Base-by-base conservation (phyloP, 2,329 filamentous ascomycete genomes). In the Colletotrichum trifolii region DNA sequence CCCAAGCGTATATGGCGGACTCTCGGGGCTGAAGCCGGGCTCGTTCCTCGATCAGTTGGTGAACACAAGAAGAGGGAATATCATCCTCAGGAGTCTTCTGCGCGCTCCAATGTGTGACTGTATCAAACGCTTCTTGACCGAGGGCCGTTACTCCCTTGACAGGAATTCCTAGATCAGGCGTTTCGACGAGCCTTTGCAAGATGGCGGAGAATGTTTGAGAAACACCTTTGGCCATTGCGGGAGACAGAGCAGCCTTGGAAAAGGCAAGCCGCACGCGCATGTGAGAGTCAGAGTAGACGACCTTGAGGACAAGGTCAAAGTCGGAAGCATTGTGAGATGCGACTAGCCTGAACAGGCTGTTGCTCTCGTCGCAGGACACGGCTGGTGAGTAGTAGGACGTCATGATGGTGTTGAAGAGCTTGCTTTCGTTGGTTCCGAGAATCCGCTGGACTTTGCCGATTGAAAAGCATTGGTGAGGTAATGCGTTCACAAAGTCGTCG, bases 1-100 rank as follows among this genome's bases (percentile, higher is more conserved):
- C 67, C 60, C 67, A 68, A 1, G 73, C 63, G 8, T 49, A 58
- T 1, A 74, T 43, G 0, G 72, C 73, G 7, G 58, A 64, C 4
- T 55, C 55, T 8, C 59, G 38, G 1, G 68, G 69, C 9, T 69
- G 60, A 2, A 43, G 35, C 2, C 35, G 35, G 3, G 56, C 69
- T 1, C 59, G 62, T 0, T 68, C 17, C 1, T 64, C 60, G 8
- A 74, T 66, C 4, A 73, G 64, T 8, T 48, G 25, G 36, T 75
- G 73, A 2, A 74, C 61, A 15, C 60, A 68, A 1, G 11, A 12
- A 4, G 35, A 8, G 0, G 11, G 15, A 2, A 11, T 11, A 0
- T 34, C 8, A 0, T 34, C 8, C 2, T 1, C 17, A 3, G 15
- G 2, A 4, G 39, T 7, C 5, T 10, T 40, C 0, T 6, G 15